Base-by-base conservation (phyloP, 768 basidiomycete species). In the Galerina marginata region DNA sequence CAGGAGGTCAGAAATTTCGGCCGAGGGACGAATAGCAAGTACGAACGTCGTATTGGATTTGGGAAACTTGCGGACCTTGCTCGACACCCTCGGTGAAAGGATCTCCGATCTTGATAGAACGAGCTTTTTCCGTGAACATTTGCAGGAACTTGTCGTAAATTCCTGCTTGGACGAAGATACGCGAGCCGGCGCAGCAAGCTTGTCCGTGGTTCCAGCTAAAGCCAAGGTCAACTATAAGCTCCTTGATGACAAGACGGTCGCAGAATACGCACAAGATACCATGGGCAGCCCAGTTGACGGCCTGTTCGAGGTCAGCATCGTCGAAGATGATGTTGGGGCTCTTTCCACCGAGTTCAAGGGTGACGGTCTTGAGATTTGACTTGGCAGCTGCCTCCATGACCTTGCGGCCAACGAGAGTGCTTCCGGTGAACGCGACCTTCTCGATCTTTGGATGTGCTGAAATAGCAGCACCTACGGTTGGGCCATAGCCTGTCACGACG, bases 371-470 rank as follows among this genome's bases (percentile, higher is more conserved):
- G 67, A 97, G 71, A 70, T 96, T 97, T 33, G 85, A 86, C 72
- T 87, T 86, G 1, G 92, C 85, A 2, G 94, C 84, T 3, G 91
- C 89, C 66, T 92, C 86, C 81, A 94, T 80, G 69, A 96, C 81
- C 65, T 86, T 88, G 10, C 92, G 83, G 9, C 95, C 95, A 23
- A 88, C 85, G 42, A 88, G 77, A 1, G 92, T 92, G 59, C 89
- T 90, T 2, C 93, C 94, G 0, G 95, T 96, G 78, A 96, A 96
- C 0, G 93, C 89, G 29, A 95, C 81, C 40, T 87, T 94, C 50
- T 86, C 84, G 64, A 95, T 89, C n/a, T 77, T 79, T 72, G 79
- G 79, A 74, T 94, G 91, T n/a, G 80, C 75, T 2, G 83, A 75
- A 60, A 96, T 87, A 14, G 91, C 91, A 10, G 82, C 73, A 0